These are phyloP conservation scores for Coemansia reversa DNA, from an alignment of 192 early-diverging fungal species.

Conservation along the genomic window DNA sequence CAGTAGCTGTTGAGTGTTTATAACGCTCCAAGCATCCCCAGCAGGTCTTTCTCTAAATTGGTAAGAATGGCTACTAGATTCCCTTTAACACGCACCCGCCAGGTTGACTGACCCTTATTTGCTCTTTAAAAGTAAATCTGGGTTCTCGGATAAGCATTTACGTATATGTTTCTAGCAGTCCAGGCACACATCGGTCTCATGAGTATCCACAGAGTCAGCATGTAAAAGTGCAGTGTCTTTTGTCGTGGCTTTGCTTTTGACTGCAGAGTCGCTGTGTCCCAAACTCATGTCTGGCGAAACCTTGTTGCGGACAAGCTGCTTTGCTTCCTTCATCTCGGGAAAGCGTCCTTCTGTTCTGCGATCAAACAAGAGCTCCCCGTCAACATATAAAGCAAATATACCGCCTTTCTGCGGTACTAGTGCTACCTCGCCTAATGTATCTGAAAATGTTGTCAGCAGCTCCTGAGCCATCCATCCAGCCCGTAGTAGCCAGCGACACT, in stretches of 20 bases:
- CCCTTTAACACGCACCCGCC: too few relatives aligned
- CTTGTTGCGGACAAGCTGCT: constrained; percentile 65
- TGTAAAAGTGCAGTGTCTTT: too few relatives aligned
- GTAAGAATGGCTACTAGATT: too few relatives aligned
- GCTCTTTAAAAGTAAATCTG: too few relatives aligned
- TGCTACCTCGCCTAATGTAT: constrained; percentile 64
- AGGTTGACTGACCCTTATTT: too few relatives aligned
- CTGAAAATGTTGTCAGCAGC: constrained; percentile 65
- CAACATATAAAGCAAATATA: constrained; percentile 32
- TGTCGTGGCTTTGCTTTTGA: constrained; percentile 44
- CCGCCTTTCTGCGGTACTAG: constrained; percentile 61
- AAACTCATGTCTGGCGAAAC: constrained; percentile 65
- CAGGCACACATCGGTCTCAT: too few relatives aligned
- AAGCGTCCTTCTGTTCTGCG: constrained; percentile 65
- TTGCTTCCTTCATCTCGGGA: constrained; percentile 75
- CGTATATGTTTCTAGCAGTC: too few relatives aligned
- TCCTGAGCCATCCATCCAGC: constrained; percentile 74
- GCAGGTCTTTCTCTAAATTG: too few relatives aligned
- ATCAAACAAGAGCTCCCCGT: constrained; percentile 57
- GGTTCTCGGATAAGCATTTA: too few relatives aligned
- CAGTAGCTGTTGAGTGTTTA: too few relatives aligned
- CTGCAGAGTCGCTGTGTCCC: constrained; percentile 65
- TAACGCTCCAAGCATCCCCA: too few relatives aligned
- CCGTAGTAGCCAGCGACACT: constrained; percentile 59
- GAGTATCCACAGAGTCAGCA: too few relatives aligned